These are phyloP conservation scores for Lojkania enalia DNA, from an alignment of 2,329 filamentous ascomycete genomes.

Conservation along the genomic window DNA sequence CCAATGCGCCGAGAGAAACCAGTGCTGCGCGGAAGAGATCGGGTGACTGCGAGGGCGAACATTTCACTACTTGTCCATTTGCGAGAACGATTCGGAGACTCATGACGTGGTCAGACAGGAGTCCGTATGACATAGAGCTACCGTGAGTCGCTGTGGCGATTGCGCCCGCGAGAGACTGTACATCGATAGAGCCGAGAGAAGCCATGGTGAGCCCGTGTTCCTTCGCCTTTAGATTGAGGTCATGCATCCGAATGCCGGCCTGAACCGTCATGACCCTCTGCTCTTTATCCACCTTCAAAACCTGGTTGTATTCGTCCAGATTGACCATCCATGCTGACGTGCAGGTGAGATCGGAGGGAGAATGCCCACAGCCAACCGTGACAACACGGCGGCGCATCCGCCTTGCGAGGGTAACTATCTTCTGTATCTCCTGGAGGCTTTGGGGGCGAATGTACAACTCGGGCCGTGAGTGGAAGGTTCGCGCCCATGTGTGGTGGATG, in stretches of 20 bases:
- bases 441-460: conserved; percentile 90
- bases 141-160: conserved; percentile 94
- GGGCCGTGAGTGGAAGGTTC: conserved; percentile 84
- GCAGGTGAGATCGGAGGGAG: conserved; percentile 87
- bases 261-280: conserved; percentile 74
- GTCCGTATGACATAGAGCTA: conserved; percentile 78
- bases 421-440: conserved; percentile 78
- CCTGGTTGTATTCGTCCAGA: conserved; percentile 76
- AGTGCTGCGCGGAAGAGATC: conserved; percentile 88
- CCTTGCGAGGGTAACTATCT: conserved; percentile 78
- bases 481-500: conserved; percentile 90
- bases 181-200: conserved; percentile 92
- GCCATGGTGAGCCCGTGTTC: conserved; percentile 79
- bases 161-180: conserved; percentile 89
- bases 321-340: conserved; percentile 95
- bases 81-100: conserved; percentile 79
- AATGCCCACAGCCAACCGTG: conserved; percentile 88
- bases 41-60: conserved; percentile 67
- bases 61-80: conserved; percentile 73
- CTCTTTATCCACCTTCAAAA: conserved; percentile 70
- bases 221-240: conserved; percentile 74
- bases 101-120: conserved; percentile 78
- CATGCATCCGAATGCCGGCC: conserved; percentile 81
- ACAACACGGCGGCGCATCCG: conserved; percentile 79
- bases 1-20: conserved; percentile 84